These are phyloP conservation scores for Diaporthe amygdali DNA, from an alignment of 2,329 filamentous ascomycete species.

Conservation along the genomic window DNA sequence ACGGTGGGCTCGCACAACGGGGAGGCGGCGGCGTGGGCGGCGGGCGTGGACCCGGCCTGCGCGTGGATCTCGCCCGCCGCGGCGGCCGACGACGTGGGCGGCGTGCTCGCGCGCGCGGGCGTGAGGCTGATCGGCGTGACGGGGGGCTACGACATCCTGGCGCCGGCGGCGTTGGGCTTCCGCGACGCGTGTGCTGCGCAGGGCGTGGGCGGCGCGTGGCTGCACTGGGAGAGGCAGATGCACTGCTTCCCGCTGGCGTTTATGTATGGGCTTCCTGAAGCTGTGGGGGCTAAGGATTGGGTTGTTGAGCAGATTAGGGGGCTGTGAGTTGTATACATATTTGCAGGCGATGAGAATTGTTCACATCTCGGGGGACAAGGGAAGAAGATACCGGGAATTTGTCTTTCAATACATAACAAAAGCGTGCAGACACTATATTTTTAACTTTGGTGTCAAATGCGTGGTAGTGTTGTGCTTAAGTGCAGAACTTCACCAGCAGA, in stretches of 20 bases:
- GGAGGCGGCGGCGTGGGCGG: neutral
- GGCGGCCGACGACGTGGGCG: neutral
- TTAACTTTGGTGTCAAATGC: too few species aligned
- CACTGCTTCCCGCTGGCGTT: neutral
- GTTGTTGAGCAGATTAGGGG: neutral
- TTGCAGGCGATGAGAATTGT: too few species aligned
- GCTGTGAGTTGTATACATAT: neutral
- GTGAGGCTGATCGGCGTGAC: neutral
- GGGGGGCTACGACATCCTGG: neutral
- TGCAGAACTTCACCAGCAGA: too few species aligned
- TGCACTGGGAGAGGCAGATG: neutral
- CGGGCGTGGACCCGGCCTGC: neutral
- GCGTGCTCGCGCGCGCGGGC: neutral
- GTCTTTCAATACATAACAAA: too few species aligned
- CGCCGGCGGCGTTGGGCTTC: neutral
- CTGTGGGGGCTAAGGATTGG: neutral
- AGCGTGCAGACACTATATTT: too few species aligned
- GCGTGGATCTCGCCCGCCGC: neutral
- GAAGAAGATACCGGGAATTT: too few species aligned
- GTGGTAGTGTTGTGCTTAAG: too few species aligned
- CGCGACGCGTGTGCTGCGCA: neutral
- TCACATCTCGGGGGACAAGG: too few species aligned
- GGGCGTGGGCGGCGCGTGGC: neutral
- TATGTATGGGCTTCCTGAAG: neutral
- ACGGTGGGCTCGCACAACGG: neutral